These are phyloP conservation scores for Exobasidium cylindrosporum DNA, from an alignment of 1,284 basidiomycete species.

Conservation along the genomic window DNA sequence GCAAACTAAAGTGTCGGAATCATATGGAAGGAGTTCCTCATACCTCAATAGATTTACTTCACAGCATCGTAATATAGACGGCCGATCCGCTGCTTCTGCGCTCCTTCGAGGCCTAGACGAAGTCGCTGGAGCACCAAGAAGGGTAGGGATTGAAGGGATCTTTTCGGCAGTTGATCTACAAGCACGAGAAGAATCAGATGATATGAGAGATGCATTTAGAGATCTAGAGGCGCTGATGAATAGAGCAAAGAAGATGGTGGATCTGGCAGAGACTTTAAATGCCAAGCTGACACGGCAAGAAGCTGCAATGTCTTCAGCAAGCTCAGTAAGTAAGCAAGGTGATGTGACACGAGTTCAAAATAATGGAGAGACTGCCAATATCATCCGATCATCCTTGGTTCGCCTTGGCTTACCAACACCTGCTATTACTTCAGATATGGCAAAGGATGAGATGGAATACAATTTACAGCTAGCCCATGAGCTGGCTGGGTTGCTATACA, in stretches of 20 bases:
- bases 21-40: neutral
- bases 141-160: constrained; percentile 15
- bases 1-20: neutral
- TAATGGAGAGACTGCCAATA: constrained; percentile 64
- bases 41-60: neutral
- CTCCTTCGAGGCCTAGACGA: neutral
- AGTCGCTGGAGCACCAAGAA: neutral
- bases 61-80: constrained; percentile 13
- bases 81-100: neutral
- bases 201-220: constrained; percentile 75
- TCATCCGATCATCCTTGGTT: constrained; percentile 78
- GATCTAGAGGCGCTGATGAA: constrained; percentile 89
- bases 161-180: constrained; percentile 7
- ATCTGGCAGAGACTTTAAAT: constrained; percentile 81
- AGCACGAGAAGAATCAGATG: constrained; percentile 65
- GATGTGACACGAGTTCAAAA: constrained; percentile 60
- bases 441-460: constrained; percentile 76
- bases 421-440: constrained; percentile 87
- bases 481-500: constrained; percentile 71
- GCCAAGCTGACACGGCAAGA: constrained; percentile 70
- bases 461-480: constrained; percentile 78
- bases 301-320: constrained; percentile 17
- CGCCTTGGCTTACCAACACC: constrained; percentile 77
- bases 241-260: constrained; percentile 86
- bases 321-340: neutral